Evolutionary conservation across 164 flowering plant species (phyloP).

Genomic region (Chimonanthus praecox): DNA sequence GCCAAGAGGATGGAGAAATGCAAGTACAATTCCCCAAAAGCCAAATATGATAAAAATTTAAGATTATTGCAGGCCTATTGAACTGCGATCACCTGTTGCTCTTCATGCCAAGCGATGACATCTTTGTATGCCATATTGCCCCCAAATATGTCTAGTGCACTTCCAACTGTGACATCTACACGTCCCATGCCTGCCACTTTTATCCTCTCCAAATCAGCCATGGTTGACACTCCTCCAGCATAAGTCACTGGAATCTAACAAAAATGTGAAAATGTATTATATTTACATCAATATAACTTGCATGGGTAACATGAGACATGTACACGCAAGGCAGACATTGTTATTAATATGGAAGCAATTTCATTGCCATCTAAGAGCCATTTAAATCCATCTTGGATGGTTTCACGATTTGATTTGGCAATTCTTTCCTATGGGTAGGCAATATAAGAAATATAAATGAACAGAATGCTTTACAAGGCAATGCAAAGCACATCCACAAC

Average conservation of each 20-base stretch:
- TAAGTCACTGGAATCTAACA: constrained; percentile 88
- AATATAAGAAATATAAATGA: no score
- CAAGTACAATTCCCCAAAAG: not conserved
- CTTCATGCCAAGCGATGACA: constrained; percentile 74
- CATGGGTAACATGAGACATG: not conserved
- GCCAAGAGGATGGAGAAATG: not conserved
- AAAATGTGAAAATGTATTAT: not conserved
- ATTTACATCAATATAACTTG: no score
- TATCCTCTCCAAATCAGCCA: constrained; percentile 74
- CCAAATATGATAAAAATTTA: not conserved
- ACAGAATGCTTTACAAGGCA: no score
- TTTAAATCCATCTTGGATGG: no score
- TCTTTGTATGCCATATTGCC: constrained; percentile 71
- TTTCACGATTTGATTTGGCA: no score
- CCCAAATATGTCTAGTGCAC: constrained; percentile 90
- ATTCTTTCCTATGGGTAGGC: no score
- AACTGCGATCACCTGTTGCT: constrained; percentile 16
- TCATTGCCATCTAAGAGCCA: no score
- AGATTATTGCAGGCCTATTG: not conserved
- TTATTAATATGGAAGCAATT: not conserved
- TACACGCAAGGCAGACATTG: no score
- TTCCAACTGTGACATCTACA: constrained; percentile 91
- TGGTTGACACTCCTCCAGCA: constrained; percentile 82
- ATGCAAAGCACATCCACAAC: no score
- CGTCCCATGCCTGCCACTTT: constrained; percentile 57